phyloP scores from a whole-genome alignment of 75 land plant genomes.

The Isoetes taiwanensis region DNA sequence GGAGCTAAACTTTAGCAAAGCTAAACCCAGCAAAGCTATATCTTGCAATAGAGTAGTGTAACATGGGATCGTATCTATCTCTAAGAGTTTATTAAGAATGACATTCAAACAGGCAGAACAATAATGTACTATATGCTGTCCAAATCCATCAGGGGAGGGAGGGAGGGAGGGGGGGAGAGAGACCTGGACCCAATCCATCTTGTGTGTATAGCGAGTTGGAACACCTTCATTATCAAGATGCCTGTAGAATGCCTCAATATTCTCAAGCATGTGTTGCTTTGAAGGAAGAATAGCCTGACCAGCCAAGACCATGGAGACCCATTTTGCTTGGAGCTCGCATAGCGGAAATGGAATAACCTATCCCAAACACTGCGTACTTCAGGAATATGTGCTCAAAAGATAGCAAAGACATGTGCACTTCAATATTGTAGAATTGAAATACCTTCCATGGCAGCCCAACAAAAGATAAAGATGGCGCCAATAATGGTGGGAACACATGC shows the following conservation, averaged over 20 bases:
- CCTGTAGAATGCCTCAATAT: background rate
- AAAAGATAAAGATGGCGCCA: constrained; percentile 89
- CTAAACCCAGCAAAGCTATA: no score
- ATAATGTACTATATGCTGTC: no score
- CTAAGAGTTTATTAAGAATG: no score
- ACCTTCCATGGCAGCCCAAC: constrained; percentile 91
- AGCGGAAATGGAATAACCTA: constrained; percentile 11
- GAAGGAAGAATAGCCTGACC: background rate
- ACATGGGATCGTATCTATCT: no score
- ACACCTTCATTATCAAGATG: background rate
- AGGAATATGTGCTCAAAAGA: no score
- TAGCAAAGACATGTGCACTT: background rate
- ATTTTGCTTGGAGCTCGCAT: constrained; percentile 10
- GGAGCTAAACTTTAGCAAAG: no score
- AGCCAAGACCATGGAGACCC: background rate
- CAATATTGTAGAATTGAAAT: background rate
- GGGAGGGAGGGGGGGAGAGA: background rate
- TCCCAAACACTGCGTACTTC: no score
- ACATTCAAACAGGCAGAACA: background rate
- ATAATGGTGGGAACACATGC: constrained; percentile 77
- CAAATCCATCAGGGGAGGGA: no score
- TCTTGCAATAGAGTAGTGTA: no score
- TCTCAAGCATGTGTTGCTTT: background rate
- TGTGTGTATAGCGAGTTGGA: background rate
- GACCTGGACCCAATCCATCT: background rate